Evolutionary conservation across 805 yeast species (phyloP).

Genomic region (Candida adriatica): DNA sequence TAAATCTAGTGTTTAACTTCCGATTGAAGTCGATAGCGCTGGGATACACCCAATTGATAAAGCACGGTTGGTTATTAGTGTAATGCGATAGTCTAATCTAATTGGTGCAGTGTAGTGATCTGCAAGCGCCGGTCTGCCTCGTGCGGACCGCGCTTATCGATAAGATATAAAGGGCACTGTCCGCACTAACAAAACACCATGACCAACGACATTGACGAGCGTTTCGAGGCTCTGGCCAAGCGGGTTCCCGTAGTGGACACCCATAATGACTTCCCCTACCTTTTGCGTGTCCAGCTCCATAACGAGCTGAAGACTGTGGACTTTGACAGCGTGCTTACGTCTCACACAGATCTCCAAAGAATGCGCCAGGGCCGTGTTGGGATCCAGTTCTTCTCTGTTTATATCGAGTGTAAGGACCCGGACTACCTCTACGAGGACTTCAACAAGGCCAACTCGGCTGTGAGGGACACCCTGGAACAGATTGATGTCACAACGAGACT

Average conservation of each 20-base stretch:
- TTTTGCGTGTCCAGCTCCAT: slow-evolving; percentile 38
- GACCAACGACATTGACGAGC: slow-evolving; percentile 8
- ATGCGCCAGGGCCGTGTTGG: slow-evolving; percentile 40
- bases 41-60: no score
- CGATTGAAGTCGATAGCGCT: no score
- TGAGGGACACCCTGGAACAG: slow-evolving; percentile 48
- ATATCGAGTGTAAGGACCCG: slow-evolving; percentile 34
- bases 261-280: slow-evolving; percentile 47
- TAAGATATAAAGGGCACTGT: no score
- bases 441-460: slow-evolving; percentile 35
- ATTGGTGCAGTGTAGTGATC: no score
- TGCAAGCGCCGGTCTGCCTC: no score
- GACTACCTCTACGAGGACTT: slow-evolving; percentile 36
- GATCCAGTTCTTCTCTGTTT: slow-evolving; percentile 44
- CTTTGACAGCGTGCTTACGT: slow-evolving; percentile 32
- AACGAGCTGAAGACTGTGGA: slow-evolving; percentile 34
- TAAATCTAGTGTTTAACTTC: no score
- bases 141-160: no score
- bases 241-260: slow-evolving; percentile 38
- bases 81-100: no score
- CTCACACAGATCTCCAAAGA: slow-evolving; percentile 39
- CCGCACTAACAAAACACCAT: no score
- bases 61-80: no score
- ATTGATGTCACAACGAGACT: slow-evolving; percentile 43
- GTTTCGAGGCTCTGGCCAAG: slow-evolving; percentile 13